These are phyloP conservation scores for Simplicillium sp. DNA, from an alignment of 2,329 filamentous ascomycete genomes.

Conservation along the genomic window DNA sequence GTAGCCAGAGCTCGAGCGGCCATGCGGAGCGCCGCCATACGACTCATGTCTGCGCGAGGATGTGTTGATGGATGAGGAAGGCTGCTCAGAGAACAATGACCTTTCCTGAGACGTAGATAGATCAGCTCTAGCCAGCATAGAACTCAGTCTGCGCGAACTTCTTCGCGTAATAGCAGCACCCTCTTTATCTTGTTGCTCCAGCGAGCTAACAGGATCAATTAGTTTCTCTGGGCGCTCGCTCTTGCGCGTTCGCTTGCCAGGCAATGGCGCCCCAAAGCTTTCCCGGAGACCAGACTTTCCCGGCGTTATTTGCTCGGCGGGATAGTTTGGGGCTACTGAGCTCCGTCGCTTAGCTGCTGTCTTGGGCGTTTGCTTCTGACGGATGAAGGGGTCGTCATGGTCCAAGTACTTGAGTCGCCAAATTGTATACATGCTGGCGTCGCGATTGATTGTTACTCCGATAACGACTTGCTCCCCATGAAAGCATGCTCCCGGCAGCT, in stretches of 20 bases:
- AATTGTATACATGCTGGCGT: constrained; percentile 68
- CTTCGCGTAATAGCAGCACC: constrained; percentile 42
- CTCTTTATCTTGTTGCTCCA: constrained; percentile 58
- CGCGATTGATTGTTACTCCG: constrained; percentile 71
- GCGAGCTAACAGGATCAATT: constrained; percentile 55
- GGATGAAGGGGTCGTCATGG: constrained; percentile 48
- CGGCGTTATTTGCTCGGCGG: constrained; percentile 70
- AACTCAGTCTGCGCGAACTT: constrained; percentile 76
- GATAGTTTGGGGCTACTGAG: constrained; percentile 57
- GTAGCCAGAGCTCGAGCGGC: constrained; percentile 29
- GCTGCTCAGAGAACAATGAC: constrained; percentile 65
- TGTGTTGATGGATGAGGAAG: constrained; percentile 26
- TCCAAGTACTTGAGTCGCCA: constrained; percentile 77
- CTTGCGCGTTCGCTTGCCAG: constrained; percentile 44
- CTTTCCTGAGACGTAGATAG: constrained; percentile 78
- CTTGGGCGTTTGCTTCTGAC: constrained; percentile 35
- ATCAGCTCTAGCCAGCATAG: constrained; percentile 78
- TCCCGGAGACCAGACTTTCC: constrained; percentile 63
- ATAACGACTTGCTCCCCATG: constrained; percentile 51
- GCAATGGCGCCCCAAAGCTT: constrained; percentile 57
- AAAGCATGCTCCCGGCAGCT: constrained; percentile 38
- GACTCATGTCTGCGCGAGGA: constrained; percentile 61
- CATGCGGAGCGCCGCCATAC: constrained; percentile 36
- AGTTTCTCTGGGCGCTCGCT: constrained; percentile 41
- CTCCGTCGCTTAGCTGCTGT: constrained; percentile 45